Conservation (phyloP, 495 filamentous ascomycete genomes). For the Tuber aestivum region DNA sequence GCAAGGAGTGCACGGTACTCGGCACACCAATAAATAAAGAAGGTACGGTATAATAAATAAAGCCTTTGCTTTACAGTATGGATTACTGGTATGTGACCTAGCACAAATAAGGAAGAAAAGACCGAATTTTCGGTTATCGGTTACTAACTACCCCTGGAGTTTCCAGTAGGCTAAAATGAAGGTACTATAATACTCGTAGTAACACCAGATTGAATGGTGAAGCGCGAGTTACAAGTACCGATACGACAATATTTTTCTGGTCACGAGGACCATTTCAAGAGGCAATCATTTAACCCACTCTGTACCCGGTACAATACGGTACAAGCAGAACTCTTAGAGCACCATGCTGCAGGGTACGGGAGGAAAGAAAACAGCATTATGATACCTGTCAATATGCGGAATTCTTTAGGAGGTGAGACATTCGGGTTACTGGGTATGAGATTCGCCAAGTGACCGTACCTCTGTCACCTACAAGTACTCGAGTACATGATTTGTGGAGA, state of each 20-base stretch:
- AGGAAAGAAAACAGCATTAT: background rate
- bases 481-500: background rate
- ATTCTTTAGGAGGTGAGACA: background rate
- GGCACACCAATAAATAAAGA: background rate
- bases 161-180: background rate
- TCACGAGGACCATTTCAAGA: background rate
- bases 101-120: background rate
- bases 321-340: background rate
- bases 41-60: too few relatives aligned
- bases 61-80: background rate
- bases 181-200: background rate
- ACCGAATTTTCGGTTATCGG: background rate
- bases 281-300: background rate
- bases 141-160: background rate
- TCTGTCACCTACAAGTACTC: background rate
- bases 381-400: background rate
- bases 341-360: background rate
- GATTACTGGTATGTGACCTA: background rate
- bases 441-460: background rate
- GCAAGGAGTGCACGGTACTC: background rate
- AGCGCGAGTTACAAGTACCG: background rate
- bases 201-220: too few relatives aligned
- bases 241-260: background rate
- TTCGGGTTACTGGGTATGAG: background rate
- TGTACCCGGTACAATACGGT: background rate